Conservation (phyloP, 805 yeast species). For the Zygosaccharomyces bisporus region DNA sequence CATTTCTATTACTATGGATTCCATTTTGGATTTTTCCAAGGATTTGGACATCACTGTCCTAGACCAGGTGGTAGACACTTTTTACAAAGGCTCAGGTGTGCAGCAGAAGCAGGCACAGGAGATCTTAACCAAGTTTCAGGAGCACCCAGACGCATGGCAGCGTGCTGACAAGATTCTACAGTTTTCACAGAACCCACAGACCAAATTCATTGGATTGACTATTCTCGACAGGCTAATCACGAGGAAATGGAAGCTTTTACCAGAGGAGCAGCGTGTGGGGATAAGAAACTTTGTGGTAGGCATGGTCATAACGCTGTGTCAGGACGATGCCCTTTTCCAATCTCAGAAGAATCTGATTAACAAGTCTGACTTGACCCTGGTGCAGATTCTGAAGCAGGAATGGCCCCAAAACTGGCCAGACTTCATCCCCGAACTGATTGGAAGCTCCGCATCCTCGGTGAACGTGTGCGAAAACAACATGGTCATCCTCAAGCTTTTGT, state of each 20-base stretch:
- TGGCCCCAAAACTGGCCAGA: constrained; percentile 99
- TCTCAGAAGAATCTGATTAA: constrained; percentile 78
- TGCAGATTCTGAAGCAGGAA: constrained; percentile 92
- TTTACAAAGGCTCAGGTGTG: constrained; percentile 72
- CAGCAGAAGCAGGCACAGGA: constrained; percentile 67
- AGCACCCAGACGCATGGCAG: constrained; percentile 94
- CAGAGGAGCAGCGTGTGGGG: constrained; percentile 84
- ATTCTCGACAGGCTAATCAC: constrained; percentile 86
- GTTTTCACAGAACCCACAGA: constrained; percentile 70
- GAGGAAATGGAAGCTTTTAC: constrained; percentile 90
- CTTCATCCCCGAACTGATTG: constrained; percentile 89
- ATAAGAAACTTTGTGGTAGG: constrained; percentile 90
- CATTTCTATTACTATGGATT: constrained; percentile 56
- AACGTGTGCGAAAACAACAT: constrained; percentile 97
- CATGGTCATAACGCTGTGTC: constrained; percentile 89
- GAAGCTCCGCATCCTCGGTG: constrained; percentile 75
- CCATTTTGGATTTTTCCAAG: constrained; percentile 77
- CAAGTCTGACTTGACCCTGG: constrained; percentile 90
- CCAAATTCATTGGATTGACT: constrained; percentile 88
- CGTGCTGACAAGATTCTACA: constrained; percentile 86
- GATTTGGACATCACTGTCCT: constrained; percentile 76
- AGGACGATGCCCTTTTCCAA: constrained; percentile 67
- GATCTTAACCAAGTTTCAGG: constrained; percentile 77
- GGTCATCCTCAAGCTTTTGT: constrained; percentile 81
- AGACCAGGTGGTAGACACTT: constrained; percentile 81